These are phyloP conservation scores for barley (Hordeum vulgare) DNA, from an alignment of 176 grass and related monocot species.

Conservation along the genomic window DNA sequence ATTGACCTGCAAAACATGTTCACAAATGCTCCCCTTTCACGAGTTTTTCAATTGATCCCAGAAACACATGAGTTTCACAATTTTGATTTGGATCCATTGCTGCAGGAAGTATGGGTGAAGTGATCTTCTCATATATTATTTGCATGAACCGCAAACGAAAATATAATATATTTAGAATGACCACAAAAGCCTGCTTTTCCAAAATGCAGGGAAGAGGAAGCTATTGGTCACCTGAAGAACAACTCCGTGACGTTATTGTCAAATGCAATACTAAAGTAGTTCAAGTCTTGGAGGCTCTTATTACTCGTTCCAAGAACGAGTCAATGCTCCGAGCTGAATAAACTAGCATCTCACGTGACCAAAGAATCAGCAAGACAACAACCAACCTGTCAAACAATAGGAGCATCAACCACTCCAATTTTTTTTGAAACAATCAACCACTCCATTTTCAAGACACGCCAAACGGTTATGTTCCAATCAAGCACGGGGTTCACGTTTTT, in stretches of 20 bases:
- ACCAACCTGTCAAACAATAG: neutral
- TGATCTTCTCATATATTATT: neutral
- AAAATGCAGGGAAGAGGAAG: neutral
- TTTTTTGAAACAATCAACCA: too few species aligned
- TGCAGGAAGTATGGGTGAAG: neutral
- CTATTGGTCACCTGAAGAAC: neutral
- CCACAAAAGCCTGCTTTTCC: neutral
- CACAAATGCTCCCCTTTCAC: too few species aligned
- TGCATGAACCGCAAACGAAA: neutral
- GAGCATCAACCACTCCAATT: neutral
- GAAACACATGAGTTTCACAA: neutral
- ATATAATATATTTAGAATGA: neutral
- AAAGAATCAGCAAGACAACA: neutral
- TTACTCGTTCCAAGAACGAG: neutral
- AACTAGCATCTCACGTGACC: neutral
- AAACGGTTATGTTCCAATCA: neutral
- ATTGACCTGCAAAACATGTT: too few species aligned
- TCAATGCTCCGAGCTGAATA: neutral
- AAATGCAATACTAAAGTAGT: neutral
- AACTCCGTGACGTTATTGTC: neutral
- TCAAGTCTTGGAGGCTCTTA: neutral
- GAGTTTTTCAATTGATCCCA: neutral
- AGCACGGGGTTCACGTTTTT: constrained; percentile 1
- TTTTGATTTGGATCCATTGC: neutral
- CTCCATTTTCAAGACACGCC: neutral